Conservation (phyloP, 2,329 filamentous ascomycete species). For the Neofusicoccum parvum region DNA sequence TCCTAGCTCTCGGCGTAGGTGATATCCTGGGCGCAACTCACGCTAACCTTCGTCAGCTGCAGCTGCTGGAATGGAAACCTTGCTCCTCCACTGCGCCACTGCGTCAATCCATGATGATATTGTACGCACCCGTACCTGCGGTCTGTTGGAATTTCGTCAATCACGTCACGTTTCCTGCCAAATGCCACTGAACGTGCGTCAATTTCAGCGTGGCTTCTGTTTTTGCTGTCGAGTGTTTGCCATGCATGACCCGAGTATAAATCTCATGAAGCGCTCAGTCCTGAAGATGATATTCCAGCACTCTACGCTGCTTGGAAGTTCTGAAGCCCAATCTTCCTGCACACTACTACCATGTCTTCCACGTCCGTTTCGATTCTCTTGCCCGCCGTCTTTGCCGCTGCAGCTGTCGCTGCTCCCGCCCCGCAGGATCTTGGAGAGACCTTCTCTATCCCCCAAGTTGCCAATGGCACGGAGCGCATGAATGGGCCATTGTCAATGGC, state of each 20-base stretch:
- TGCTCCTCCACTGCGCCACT: background rate
- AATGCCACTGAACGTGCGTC: background rate
- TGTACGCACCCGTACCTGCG: background rate
- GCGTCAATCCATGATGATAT: background rate
- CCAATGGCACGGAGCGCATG: slow-evolving; percentile 28
- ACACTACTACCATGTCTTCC: background rate
- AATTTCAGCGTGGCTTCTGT: background rate
- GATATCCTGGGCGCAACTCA: background rate
- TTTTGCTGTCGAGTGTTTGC: background rate
- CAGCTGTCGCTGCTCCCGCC: background rate
- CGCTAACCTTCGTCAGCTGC: background rate
- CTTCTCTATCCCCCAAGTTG: slow-evolving; percentile 37
- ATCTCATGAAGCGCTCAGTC: background rate
- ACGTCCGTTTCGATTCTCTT: background rate
- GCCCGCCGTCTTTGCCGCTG: background rate
- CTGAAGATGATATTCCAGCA: background rate
- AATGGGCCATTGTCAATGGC: slow-evolving; percentile 39
- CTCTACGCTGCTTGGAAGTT: background rate
- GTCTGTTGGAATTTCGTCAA: background rate
- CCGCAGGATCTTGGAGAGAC: background rate
- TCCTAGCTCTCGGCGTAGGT: background rate
- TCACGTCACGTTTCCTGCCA: background rate
- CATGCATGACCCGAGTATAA: background rate
- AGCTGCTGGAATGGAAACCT: slow-evolving; percentile 1
- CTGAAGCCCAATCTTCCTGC: background rate